These are phyloP conservation scores for Globisporangium emineosum DNA, from an alignment of 352 stramenopile genomes.

Conservation along the genomic window DNA sequence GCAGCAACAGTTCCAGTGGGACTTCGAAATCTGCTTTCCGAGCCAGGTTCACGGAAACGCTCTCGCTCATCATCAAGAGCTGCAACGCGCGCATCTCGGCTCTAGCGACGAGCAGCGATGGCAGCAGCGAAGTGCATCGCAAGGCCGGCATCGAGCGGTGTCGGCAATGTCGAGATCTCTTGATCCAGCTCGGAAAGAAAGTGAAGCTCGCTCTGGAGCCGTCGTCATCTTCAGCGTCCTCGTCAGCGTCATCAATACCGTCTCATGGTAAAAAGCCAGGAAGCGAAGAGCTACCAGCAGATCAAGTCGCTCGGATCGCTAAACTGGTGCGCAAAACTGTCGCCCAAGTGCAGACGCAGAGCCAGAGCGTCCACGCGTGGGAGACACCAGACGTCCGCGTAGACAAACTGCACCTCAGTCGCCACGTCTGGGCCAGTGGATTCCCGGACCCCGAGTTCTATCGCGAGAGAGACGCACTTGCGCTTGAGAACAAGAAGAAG, in stretches of 20 bases:
- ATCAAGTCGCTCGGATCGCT: slow-evolving; percentile 12
- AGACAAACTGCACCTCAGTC: slow-evolving; percentile 33
- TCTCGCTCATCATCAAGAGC: slow-evolving; percentile 25
- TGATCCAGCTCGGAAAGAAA: slow-evolving; percentile 45
- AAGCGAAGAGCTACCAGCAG: slow-evolving; percentile 6
- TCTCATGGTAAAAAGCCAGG: neutral
- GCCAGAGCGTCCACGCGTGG: slow-evolving; percentile 32
- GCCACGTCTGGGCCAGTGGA: slow-evolving; percentile 38
- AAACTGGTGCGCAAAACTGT: slow-evolving; percentile 24
- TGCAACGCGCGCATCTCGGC: slow-evolving; percentile 35
- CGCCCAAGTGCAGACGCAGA: slow-evolving; percentile 24
- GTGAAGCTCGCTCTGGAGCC: slow-evolving; percentile 20
- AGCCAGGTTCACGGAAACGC: slow-evolving; percentile 13
- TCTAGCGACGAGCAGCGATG: slow-evolving; percentile 16
- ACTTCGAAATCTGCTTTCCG: slow-evolving; percentile 5
- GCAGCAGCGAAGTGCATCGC: slow-evolving; percentile 21
- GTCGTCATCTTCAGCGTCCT: neutral
- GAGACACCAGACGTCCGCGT: slow-evolving; percentile 44
- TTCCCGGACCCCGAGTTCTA: slow-evolving; percentile 52
- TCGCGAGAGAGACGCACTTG: slow-evolving; percentile 25
- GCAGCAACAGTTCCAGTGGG: neutral
- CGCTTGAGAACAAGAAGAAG: slow-evolving; percentile 23
- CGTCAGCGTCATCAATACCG: neutral
- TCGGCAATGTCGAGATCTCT: slow-evolving; percentile 33
- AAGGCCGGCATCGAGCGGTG: slow-evolving; percentile 32